These are phyloP conservation scores for Nigrospora osmanthi DNA, from an alignment of 2,329 filamentous ascomycete species.

Conservation along the genomic window DNA sequence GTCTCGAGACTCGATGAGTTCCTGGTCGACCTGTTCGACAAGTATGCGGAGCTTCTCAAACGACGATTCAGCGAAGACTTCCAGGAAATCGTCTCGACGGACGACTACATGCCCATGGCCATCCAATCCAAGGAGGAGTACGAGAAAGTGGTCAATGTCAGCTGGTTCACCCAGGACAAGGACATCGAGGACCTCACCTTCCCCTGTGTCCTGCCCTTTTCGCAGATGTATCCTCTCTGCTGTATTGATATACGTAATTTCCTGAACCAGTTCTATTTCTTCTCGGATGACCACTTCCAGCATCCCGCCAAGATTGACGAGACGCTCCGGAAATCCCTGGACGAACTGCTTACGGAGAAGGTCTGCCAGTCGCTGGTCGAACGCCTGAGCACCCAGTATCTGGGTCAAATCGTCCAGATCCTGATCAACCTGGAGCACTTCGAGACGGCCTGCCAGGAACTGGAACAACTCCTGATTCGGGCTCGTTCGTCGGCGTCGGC, in stretches of 20 bases:
- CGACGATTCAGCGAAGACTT: constrained; percentile 92
- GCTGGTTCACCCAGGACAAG: constrained; percentile 88
- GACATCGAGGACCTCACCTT: constrained; percentile 71
- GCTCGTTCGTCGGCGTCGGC: constrained; percentile 76
- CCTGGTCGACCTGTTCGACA: constrained; percentile 82
- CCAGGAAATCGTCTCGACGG: constrained; percentile 78
- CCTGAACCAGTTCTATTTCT: constrained; percentile 96
- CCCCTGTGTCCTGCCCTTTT: constrained; percentile 93
- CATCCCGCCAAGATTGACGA: constrained; percentile 86
- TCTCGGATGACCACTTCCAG: constrained; percentile 92
- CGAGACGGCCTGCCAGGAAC: constrained; percentile 81
- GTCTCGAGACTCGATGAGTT: constrained; percentile 76
- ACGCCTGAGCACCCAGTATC: constrained; percentile 81
- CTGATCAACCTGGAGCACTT: constrained; percentile 97
- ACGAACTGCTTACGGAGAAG: constrained; percentile 86
- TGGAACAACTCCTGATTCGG: constrained; percentile 78
- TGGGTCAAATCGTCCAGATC: constrained; percentile 97
- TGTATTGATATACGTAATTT: constrained; percentile 98
- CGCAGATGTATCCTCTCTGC: constrained; percentile 97
- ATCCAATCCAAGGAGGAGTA: constrained; percentile 88
- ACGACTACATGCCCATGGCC: constrained; percentile 99
- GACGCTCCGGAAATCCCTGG: constrained; percentile 82
- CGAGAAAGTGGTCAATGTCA: constrained; percentile 90
- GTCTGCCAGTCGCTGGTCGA: constrained; percentile 89
- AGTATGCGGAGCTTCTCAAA: constrained; percentile 88